These are phyloP conservation scores for Clitopilus hobsonii DNA, from an alignment of 768 basidiomycete genomes.

Conservation along the genomic window DNA sequence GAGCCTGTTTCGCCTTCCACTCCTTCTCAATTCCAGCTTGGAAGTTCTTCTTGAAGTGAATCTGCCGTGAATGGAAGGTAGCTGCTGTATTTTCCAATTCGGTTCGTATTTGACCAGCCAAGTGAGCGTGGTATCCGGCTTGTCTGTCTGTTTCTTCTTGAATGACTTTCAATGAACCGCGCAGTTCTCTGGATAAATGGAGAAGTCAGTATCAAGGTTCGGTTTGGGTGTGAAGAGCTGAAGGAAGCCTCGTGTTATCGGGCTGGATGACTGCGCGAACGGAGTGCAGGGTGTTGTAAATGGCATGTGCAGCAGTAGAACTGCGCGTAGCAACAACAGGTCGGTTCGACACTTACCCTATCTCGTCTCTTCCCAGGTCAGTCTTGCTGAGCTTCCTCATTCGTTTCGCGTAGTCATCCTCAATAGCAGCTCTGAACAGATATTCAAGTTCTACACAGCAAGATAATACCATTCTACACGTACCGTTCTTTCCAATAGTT, in stretches of 20 bases:
- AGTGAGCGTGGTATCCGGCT: constrained; percentile 62
- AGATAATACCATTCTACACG: constrained; percentile 19
- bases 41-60: constrained; percentile 67
- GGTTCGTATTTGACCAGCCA: constrained; percentile 70
- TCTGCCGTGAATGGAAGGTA: constrained; percentile 59
- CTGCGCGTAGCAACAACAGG: neutral
- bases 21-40: constrained; percentile 83
- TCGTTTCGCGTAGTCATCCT: constrained; percentile 93
- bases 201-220: constrained; percentile 15
- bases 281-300: neutral
- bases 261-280: neutral
- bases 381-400: constrained; percentile 74
- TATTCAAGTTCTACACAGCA: too few species aligned
- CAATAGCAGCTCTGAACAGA: constrained; percentile 78
- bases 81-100: constrained; percentile 68
- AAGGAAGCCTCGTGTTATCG: neutral
- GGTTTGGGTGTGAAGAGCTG: neutral
- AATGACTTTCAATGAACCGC: constrained; percentile 75
- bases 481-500: constrained; percentile 94
- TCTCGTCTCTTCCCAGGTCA: constrained; percentile 82
- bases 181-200: constrained; percentile 58
- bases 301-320: neutral
- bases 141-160: constrained; percentile 83
- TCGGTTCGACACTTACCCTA: constrained; percentile 62
- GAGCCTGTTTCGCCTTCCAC: constrained; percentile 84